Evolutionary conservation across 2,329 filamentous ascomycete species (phyloP), one percentile per base, ranked within the genome.

Genomic region (Dichotomopilus funicola): DNA sequence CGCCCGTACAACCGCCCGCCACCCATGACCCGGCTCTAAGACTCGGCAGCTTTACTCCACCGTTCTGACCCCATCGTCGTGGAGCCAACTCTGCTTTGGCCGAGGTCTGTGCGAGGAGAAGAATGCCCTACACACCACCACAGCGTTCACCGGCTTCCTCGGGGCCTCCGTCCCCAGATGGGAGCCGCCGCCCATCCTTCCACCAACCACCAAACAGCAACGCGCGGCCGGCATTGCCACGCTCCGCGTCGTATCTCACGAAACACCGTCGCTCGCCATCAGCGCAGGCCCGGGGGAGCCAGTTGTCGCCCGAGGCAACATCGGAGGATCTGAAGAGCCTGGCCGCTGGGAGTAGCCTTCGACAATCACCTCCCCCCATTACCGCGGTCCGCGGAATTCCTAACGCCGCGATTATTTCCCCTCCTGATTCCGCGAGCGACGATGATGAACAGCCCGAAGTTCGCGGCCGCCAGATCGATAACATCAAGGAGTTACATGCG

Each of bases 121-220:
- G 7, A 76, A 94, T 94, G 89, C 89, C 89, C 83, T 94, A 94
- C 77, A 94, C 89, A 72, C 88, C 89, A 59, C 89, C 89, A 65
- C 81, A 82, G 68, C 75, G 78, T 68, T 85, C 83, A 59, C 82
- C 83, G 67, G 76, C 82, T 63, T 76, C 79, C 59, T 84, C 83
- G 65, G 75, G 76, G 57, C 73, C 79, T 51, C 66, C 75, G 27
- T 85, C 83, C 51, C 82, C 82, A 10, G 73, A 76, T 63, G 67
- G 70, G 61, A 85, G 81, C 67, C 80, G 83, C 61, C 77, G 82
- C 59, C 75, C 81, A 12, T 86, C 83, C 12, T 72, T 82, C 56
- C 75, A 79, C 34, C 56, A 61, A 40, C 41, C 57, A 40, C 59
- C 53, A 60, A 70, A 72, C 55, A 71, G 71, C 49, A 67, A 65